These are phyloP conservation scores for Bifiguratus adelaidae DNA, from an alignment of 192 early-diverging fungal species.

Conservation along the genomic window DNA sequence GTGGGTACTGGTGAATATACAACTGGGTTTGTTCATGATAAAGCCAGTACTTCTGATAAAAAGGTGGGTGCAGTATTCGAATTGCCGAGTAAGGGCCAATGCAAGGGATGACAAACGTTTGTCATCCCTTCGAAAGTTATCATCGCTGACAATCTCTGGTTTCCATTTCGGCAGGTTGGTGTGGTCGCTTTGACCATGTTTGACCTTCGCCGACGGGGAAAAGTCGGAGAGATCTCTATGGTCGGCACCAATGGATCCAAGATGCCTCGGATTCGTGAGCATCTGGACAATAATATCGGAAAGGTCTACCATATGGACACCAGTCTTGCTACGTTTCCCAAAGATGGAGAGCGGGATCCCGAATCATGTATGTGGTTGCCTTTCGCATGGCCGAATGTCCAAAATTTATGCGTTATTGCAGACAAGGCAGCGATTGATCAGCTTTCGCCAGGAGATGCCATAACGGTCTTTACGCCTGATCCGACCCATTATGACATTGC, in stretches of 20 bases:
- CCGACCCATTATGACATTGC: slow-evolving; percentile 29
- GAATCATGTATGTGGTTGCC: slow-evolving; percentile 24
- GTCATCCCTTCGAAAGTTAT: no score
- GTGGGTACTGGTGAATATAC: slow-evolving; percentile 27
- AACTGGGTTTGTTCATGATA: slow-evolving; percentile 20
- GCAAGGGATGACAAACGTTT: no score
- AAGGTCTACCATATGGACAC: slow-evolving; percentile 17
- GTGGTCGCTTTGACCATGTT: slow-evolving; percentile 28
- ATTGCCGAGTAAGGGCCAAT: no score
- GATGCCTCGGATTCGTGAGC: slow-evolving; percentile 22
- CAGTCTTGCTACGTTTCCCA: slow-evolving; percentile 17
- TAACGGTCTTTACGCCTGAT: slow-evolving; percentile 34
- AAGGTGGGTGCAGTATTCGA: slow-evolving; percentile 2
- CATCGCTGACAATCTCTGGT: no score
- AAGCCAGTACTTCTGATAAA: slow-evolving; percentile 21
- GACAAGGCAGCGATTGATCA: slow-evolving; percentile 26
- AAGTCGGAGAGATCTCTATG: slow-evolving; percentile 21
- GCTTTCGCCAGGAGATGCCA: slow-evolving; percentile 21
- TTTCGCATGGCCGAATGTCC: no score
- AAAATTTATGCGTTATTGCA: no score
- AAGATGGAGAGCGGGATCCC: slow-evolving; percentile 21
- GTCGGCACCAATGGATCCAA: slow-evolving; percentile 29
- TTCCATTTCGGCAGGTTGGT: slow-evolving; percentile 3
- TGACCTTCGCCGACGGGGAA: slow-evolving; percentile 19
- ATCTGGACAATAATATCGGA: slow-evolving; percentile 15